phyloP scores from a whole-genome alignment of 257 asterid genomes.

The Echites panduratus region DNA sequence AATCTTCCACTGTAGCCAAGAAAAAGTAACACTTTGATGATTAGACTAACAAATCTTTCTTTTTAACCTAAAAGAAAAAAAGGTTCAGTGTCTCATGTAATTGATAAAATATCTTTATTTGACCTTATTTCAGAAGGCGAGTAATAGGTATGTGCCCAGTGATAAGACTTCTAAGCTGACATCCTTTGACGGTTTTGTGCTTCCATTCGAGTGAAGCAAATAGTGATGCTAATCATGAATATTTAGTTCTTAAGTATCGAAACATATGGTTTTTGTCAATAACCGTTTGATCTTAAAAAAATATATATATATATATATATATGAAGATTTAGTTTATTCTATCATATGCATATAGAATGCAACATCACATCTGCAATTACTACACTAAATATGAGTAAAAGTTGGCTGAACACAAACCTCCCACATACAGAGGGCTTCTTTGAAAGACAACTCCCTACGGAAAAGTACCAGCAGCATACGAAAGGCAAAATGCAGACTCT shows the following conservation, averaged over 20 bases:
- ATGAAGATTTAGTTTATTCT: no score
- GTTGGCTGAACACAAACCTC: constrained; percentile 64
- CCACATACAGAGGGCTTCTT: constrained; percentile 94
- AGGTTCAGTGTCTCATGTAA: background rate
- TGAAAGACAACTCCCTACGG: constrained; percentile 92
- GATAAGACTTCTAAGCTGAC: background rate
- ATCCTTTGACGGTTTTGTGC: background rate
- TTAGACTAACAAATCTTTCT: background rate
- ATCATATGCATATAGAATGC: background rate
- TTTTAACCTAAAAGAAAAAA: background rate
- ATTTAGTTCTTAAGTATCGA: background rate
- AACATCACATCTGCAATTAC: constrained; percentile 1
- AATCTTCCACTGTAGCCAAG: background rate
- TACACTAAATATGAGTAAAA: constrained; percentile 5
- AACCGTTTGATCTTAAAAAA: no score
- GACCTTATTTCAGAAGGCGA: background rate
- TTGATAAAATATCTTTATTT: background rate
- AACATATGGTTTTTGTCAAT: no score
- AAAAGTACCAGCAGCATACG: constrained; percentile 98
- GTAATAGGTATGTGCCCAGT: no score
- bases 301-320: no score
- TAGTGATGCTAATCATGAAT: background rate
- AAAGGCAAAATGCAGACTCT: constrained; percentile 97
- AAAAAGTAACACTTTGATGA: background rate
- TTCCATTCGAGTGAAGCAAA: background rate